These are phyloP conservation scores for Guadua angustifolia DNA, from an alignment of 176 grass and related monocot genomes.

Conservation along the genomic window DNA sequence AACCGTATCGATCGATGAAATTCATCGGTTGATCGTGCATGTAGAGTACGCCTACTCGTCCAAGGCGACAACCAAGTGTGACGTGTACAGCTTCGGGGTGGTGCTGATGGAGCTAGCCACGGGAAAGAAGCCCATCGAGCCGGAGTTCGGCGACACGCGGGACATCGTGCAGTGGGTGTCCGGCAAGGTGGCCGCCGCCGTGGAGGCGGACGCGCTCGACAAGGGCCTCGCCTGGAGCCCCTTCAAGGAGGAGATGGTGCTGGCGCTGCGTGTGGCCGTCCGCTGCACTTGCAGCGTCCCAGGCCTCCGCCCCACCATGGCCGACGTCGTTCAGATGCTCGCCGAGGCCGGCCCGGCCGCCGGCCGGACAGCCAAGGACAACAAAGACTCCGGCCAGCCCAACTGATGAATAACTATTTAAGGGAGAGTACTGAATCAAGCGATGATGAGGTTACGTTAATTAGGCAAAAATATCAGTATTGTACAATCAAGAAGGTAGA, in stretches of 20 bases:
- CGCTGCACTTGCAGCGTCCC: slow-evolving; percentile 86
- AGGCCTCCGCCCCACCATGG: slow-evolving; percentile 72
- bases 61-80: slow-evolving; percentile 82
- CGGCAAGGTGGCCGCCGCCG: slow-evolving; percentile 63
- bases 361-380: slow-evolving; percentile 41
- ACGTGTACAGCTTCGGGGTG: slow-evolving; percentile 94
- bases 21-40: not conserved
- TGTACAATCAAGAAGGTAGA: slow-evolving; percentile 16
- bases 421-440: not conserved
- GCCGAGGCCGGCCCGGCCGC: slow-evolving; percentile 55
- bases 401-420: slow-evolving; percentile 11
- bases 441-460: not conserved
- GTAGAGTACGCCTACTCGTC: slow-evolving; percentile 93
- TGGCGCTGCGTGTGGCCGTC: slow-evolving; percentile 69
- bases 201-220: slow-evolving; percentile 63
- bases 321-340: slow-evolving; percentile 92
- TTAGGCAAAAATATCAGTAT: not conserved
- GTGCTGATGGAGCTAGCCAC: slow-evolving; percentile 80
- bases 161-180: slow-evolving; percentile 92
- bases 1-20: not conserved
- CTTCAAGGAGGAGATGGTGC: slow-evolving; percentile 84
- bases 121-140: slow-evolving; percentile 92
- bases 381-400: not conserved
- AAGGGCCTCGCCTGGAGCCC: slow-evolving; percentile 67
- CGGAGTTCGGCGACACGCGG: slow-evolving; percentile 79